Base-by-base conservation (phyloP, 306 rosid genomes). In the Acacia confusa region DNA sequence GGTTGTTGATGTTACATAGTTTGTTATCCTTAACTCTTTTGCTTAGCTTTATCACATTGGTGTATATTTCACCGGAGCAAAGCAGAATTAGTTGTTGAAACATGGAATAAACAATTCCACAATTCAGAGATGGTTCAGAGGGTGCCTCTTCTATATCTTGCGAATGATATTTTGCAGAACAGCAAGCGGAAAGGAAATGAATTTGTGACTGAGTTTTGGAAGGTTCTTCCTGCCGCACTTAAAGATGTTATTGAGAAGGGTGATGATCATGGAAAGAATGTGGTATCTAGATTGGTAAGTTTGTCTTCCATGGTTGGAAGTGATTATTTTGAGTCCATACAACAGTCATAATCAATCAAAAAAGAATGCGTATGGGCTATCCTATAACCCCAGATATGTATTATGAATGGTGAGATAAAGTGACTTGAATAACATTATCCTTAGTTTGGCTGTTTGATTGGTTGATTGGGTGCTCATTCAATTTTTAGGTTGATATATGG, bases 161-260 rank as follows among this genome's bases (percentile, higher is more conserved):
- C 99, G 9, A 95, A 95, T 86, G 99, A 95, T 89, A 93, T 95
- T 85, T 77, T 95, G 73, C 99, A 95, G 87, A 95, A 95, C 82
- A 93, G 98, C 83, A 95, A 84, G 86, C 91, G 93, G 24, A 95
- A 95, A 74, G 99, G 99, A 86, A 93, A 95, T 82, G 99, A 95
- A 72, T 95, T 95, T 85, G 97, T 95, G 74, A 68, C 91, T 0
- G 99, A 90, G 83, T 95, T 93, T 88, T 95, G 94, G 99, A 91
- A 89, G 83, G 90, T 93, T 88, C 97, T 95, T 81, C 97, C 99
- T 6, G 48, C 75, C 12, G 97, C 98, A 8, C 90, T 95, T 76
- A 93, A 92, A 81, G 89, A 82, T 82, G 90, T 91, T 77, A 69
- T 80, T 70, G 89, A 84, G 32, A 84, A 89, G 60, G 94, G 90